Evolutionary conservation across 148 eudicot species (phyloP), one percentile per base, ranked within the genome.

Genomic region (Amaranthus palmeri): DNA sequence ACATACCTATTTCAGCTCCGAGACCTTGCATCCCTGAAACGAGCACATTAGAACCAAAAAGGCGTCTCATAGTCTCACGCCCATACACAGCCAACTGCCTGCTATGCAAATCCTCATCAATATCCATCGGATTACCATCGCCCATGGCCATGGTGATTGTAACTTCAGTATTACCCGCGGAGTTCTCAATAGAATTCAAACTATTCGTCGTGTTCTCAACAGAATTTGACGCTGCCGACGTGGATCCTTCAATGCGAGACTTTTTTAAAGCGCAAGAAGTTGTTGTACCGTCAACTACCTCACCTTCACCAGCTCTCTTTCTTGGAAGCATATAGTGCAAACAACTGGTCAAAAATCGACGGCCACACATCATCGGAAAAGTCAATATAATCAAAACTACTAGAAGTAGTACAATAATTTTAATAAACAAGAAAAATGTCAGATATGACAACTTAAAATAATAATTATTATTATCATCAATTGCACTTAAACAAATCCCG

Each of bases 81-180:
- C 97, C 96, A 55, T 92, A 92, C 49, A 90, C 93, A 6, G 96
- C 93, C 8, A 92, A 88, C 86, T 92, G 97, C 54, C 97, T 68
- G 80, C 97, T 92, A 72, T 92, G 97, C 48, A 92, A 91, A 84
- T 92, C 97, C 85, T 92, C 97, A 72, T 92, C 97, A 68, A 92
- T 92, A 52, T 86, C 92, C 4, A 71, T 54, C 57, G 77, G 65
- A 54, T 77, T 81, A 7, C 81, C 82, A 71, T 83, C 81, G 64
- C 74, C 75, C 41, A 81, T 65, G 0, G 82, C 81, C 86, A 82
- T 83, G 45, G 78, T 82, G 61, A 76, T 73, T 14, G 76, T 59
- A 73, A 79, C 78, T 49, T 48, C 48, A 68, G 56, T 54, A 36
- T 50, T 50, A 15, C 53, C 65, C 42, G 68, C 52, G 64, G 43